These are phyloP conservation scores for Gyromitra esculenta DNA, from an alignment of 2,329 filamentous ascomycete genomes.

Conservation along the genomic window DNA sequence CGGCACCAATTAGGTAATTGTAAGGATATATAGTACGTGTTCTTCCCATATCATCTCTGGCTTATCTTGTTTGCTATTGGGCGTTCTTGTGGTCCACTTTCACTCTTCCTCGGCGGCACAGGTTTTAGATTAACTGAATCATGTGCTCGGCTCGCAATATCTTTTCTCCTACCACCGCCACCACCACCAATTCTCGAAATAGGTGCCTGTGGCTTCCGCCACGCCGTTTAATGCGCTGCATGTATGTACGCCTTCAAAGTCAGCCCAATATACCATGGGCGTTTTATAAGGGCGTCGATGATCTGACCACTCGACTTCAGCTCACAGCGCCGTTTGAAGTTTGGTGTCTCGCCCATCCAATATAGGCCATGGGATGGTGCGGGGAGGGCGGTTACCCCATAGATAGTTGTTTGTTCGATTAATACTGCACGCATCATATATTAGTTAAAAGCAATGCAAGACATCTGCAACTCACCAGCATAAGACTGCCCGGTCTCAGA, in stretches of 20 bases:
- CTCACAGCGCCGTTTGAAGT: background rate
- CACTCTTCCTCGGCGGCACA: background rate
- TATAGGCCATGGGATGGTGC: background rate
- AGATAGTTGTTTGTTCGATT: background rate
- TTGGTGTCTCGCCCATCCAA: background rate
- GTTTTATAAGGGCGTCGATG: background rate
- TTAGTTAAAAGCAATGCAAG: background rate
- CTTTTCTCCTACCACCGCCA: slow-evolving; percentile 21
- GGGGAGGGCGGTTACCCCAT: background rate
- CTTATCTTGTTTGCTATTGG: background rate
- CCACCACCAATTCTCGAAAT: background rate
- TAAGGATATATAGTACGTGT: background rate
- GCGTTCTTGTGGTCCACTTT: background rate
- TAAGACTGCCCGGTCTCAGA: background rate
- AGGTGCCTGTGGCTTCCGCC: background rate
- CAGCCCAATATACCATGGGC: background rate
- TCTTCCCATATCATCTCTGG: background rate
- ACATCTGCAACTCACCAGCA: background rate
- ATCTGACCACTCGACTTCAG: background rate
- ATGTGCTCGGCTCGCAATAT: slow-evolving; percentile 28
- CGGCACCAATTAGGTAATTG: background rate
- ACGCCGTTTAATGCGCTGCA: background rate
- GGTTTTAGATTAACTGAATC: background rate
- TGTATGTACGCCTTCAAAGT: background rate
- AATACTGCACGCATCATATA: background rate